These are phyloP conservation scores for Vickermania spadyakhi DNA, from an alignment of 208 protist genomes.

Conservation along the genomic window DNA sequence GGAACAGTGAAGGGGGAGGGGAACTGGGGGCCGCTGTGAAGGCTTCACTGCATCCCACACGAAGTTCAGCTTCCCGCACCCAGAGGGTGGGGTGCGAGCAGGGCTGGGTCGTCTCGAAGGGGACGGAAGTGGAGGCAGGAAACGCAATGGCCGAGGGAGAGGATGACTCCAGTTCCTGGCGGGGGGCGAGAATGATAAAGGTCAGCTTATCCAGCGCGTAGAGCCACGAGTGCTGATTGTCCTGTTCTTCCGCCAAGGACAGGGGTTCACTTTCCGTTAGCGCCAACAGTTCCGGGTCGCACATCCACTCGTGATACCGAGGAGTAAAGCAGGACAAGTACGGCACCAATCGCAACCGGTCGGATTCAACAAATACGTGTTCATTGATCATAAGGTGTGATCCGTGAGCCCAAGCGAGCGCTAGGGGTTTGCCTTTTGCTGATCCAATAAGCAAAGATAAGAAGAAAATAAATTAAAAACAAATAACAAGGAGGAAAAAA, in stretches of 20 bases:
- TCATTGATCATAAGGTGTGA: conserved; percentile 82
- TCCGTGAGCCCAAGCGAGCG: no score
- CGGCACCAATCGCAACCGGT: conserved; percentile 62
- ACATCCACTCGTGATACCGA: conserved; percentile 89
- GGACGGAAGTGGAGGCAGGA: neutral
- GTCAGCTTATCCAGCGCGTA: conserved; percentile 77
- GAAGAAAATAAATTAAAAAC: no score
- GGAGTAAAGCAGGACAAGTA: conserved; percentile 76
- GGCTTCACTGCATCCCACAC: neutral
- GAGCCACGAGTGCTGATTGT: conserved; percentile 83
- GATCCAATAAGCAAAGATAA: conserved; percentile 2
- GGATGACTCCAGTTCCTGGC: neutral
- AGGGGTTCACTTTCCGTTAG: conserved; percentile 82
- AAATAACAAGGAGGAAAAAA: no score
- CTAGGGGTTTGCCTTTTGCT: neutral
- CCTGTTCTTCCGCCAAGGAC: conserved; percentile 74
- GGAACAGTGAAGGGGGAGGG: neutral
- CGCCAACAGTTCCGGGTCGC: conserved; percentile 42
- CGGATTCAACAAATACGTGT: conserved; percentile 34
- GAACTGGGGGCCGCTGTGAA: neutral
- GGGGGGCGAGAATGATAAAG: conserved; percentile 42
- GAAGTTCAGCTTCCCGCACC: neutral
- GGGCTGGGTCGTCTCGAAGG: neutral
- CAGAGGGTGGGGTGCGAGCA: neutral
- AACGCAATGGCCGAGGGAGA: neutral